These are phyloP conservation scores for Cyamopsis tetragonoloba DNA, from an alignment of 306 rosid genomes.

Conservation along the genomic window DNA sequence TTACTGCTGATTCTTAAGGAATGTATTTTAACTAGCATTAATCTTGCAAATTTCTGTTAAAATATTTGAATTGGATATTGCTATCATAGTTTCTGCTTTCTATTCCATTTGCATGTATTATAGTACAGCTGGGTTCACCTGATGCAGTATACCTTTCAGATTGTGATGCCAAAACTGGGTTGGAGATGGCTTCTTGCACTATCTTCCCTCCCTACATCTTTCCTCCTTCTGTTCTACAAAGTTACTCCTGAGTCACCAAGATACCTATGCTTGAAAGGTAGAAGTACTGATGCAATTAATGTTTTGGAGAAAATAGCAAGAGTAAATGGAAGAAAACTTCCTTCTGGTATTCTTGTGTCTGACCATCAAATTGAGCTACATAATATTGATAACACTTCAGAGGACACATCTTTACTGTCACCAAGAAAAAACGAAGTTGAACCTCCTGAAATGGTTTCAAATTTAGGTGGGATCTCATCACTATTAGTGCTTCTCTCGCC, in stretches of 20 bases:
- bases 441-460: slow-evolving; percentile 34
- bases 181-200: slow-evolving; percentile 98
- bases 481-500: slow-evolving; percentile 69
- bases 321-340: slow-evolving; percentile 67
- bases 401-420: slow-evolving; percentile 58
- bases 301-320: slow-evolving; percentile 86
- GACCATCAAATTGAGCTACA: slow-evolving; percentile 51
- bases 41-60: slow-evolving; percentile 16
- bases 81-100: slow-evolving; percentile 14
- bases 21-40: not conserved
- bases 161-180: slow-evolving; percentile 88
- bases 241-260: slow-evolving; percentile 89
- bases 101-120: slow-evolving; percentile 7
- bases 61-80: not conserved
- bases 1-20: slow-evolving; percentile 12
- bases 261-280: slow-evolving; percentile 70
- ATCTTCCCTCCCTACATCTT: slow-evolving; percentile 76
- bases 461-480: slow-evolving; percentile 52
- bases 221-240: slow-evolving; percentile 81
- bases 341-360: slow-evolving; percentile 72
- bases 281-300: slow-evolving; percentile 62
- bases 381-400: slow-evolving; percentile 38
- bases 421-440: slow-evolving; percentile 30
- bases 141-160: slow-evolving; percentile 49
- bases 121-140: slow-evolving; percentile 22